Evolutionary conservation across 352 stramenopile species (phyloP), one percentile per base, ranked within the genome.

Genomic region (Phytopythium oedochilum): DNA sequence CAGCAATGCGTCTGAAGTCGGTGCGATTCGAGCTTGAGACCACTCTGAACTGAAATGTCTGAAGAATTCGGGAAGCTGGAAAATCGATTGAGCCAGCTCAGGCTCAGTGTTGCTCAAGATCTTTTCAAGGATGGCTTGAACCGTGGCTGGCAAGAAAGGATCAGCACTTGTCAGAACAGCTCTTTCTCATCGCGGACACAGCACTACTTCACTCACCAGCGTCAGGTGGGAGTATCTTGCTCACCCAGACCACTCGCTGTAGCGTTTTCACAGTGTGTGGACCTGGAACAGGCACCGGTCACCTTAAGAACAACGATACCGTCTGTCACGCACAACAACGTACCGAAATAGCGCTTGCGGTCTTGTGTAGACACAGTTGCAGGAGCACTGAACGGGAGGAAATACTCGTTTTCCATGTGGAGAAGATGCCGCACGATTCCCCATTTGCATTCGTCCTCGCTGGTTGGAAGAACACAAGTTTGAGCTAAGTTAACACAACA

Each of bases 31-130:
- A 59, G 18, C 32, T 60, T 43, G 44, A 57, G 64, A 39, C 38
- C 66, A 34, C 44, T 52, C 35, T 14, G 23, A 15, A 46, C 50
- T 29, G 47, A 64, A 72, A 7, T 61, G 44, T 31, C 73, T 70
- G 23, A 78, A 57, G 25, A 84, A 42, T 10, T 53, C 40, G 28
- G 73, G 63, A 23, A 85, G 58, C 43, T 83, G 61, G 6, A 60
- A n/a, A n/a, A 70, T 38, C 9, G 64, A 65, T 25, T 58, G 20
- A 36, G 45, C 10, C n/a, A 55, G 32, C 11, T 47, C 20, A 12
- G 35, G 23, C 47, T 32, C 25, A 45, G 53, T 36, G n/a, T 55
- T 66, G 9, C 49, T 58, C 69, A 68, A 73, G 5, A 83, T 28
- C 31, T 71, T 46, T 7, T 63, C 56, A 18, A 83, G 22, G 55